Base-by-base conservation (phyloP, 2,329 filamentous ascomycete genomes). In the Cladosporium phlei region DNA sequence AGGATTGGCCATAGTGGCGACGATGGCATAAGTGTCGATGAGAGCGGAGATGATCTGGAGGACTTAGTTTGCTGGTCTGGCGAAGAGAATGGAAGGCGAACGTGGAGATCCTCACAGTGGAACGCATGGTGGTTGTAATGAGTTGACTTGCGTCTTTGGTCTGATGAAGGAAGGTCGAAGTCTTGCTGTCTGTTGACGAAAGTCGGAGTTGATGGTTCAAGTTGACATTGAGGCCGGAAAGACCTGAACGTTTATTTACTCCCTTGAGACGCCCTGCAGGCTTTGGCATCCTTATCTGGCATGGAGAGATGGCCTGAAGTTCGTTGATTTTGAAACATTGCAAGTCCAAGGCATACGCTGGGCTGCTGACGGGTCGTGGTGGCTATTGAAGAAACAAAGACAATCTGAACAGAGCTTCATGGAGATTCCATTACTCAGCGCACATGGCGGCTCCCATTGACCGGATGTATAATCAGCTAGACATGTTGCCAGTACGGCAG, bases 361-460 rank as follows among this genome's bases (percentile, higher is more conserved):
- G 37, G 37, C 37, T 39, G 37, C 37, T 39, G 16, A 39, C 25
- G 7, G 25, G 37, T 21, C 4, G 37, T n/a, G 29, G 37, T 39
- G 37, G 24, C 37, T 39, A 17, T 11, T 25, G 20, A n/a, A 20
- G 12, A 2, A 11, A 27, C 25, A 11, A 39, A 19, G 37, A 19
- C 25, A 25, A n/a, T 17, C 16, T 29, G 9, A 14, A 14, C 22
- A 38, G 20, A 10, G 9, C 9, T 7, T 4, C 3, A 9, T 2
- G 12, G 22, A 21, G 35, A 22, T 5, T 38, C 17, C 35, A 27
- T 27, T 21, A 21, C 24, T 38, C 24, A 17, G 22, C 9, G 35
- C 35, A 38, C 35, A 22, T 38, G n/a, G n/a, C n/a, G n/a, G n/a
- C n/a, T n/a, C n/a, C n/a, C n/a, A n/a, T n/a, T n/a, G n/a, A n/a